Conservation (phyloP, 73 alveolate genomes). For the Durusdinium trenchii region DNA sequence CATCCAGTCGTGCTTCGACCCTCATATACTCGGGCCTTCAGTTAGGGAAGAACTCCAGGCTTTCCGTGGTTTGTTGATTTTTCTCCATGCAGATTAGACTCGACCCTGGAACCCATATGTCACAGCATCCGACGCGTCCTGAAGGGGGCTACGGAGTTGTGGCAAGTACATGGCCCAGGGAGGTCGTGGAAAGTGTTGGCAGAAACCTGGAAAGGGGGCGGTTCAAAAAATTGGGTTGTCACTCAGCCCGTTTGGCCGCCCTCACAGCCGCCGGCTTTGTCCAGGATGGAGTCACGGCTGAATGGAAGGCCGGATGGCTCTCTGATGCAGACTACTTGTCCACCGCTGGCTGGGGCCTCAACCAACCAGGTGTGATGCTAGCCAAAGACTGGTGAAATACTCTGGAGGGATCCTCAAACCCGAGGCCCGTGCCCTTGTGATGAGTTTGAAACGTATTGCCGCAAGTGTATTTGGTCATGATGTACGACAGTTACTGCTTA, state of each 20-base stretch:
- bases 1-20: neutral
- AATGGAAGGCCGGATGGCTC: slow-evolving; percentile 35
- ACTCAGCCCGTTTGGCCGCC: neutral
- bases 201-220: slow-evolving; percentile 36
- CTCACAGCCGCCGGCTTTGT: slow-evolving; percentile 1
- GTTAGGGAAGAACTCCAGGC: slow-evolving; percentile 28
- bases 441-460: neutral
- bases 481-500: neutral
- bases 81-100: slow-evolving; percentile 36
- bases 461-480: slow-evolving; percentile 22
- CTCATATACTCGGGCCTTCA: neutral
- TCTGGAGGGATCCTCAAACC: neutral
- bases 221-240: slow-evolving; percentile 3
- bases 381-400: neutral
- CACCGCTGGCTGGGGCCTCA: slow-evolving; percentile 31
- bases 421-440: slow-evolving; percentile 52
- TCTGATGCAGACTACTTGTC: neutral
- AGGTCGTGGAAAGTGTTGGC: neutral
- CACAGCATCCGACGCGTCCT: neutral
- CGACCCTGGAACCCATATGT: slow-evolving; percentile 34
- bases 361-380: neutral
- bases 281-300: neutral
- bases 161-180: neutral
- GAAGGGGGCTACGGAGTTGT: neutral
- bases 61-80: slow-evolving; percentile 33